Base-by-base conservation (phyloP, 1,284 basidiomycete genomes). In the Moesziomyces globuligerus region DNA sequence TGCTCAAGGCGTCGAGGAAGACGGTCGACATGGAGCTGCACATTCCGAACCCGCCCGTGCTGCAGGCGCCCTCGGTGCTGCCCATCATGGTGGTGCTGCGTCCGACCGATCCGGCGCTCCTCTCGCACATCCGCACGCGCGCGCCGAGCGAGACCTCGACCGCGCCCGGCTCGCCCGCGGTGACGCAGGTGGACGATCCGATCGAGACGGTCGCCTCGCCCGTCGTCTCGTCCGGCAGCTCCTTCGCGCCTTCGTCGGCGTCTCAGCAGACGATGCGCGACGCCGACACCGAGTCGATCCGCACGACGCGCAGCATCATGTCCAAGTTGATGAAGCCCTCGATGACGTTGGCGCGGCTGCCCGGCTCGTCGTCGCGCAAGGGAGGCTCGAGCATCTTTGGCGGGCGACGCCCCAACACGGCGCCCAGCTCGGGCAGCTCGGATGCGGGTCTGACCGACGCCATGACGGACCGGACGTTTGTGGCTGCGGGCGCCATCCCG, bases 61-160 rank as follows among this genome's bases (percentile, higher is more conserved):
- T 79, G 18, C 76, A 77, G 17, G 67, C 77, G 18, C 77, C 77
- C 15, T 74, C 71, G 7, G 66, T 67, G 32, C 54, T 79, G 3
- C 77, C 77, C n/a, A 46, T 79, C 38, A 62, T 79, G 57, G 40
- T 79, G 23, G 61, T 79, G 32, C 52, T 79, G 18, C 60, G 77
- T 29, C 77, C 77, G 2, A 46, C 44, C n/a, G 77, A 79, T 48
- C 69, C 75, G 11, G 34, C 54, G n/a, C 50, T 79, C 48, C 59
- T 79, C 10, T 66, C 62, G 29, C 40, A 52, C 42, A 51, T 72
- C 23, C 55, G 48, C 18, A 59, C 55, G 28, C 41, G 64, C 29
- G 46, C 69, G 23, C 54, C 56, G 6, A 72, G 64, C 48, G 69
- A 67, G 43, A 53, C 50, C 18, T 62, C 50, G 28, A 68, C 64